These are phyloP conservation scores for Tolypocladium amazonense DNA, from an alignment of 2,329 filamentous ascomycete species.

Conservation along the genomic window DNA sequence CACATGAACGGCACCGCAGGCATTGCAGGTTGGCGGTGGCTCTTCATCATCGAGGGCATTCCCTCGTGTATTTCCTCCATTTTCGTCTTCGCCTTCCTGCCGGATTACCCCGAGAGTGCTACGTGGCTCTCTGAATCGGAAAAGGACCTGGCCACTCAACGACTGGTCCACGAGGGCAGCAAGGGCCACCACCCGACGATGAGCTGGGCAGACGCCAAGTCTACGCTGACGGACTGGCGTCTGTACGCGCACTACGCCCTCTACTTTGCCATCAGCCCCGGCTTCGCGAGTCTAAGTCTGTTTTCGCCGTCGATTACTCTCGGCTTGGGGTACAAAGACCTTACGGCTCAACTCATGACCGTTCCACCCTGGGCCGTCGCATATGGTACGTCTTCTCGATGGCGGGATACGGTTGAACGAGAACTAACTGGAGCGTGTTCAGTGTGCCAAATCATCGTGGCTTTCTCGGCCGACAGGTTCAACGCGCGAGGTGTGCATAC, in stretches of 20 bases:
- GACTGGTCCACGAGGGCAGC: constrained; percentile 35
- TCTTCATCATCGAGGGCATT: constrained; percentile 53
- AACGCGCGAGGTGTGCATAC: constrained; percentile 40
- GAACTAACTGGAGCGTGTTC: constrained; percentile 5
- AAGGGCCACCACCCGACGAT: constrained; percentile 50
- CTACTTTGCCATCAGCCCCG: constrained; percentile 39
- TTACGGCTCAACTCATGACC: constrained; percentile 55
- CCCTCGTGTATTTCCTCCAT: constrained; percentile 54
- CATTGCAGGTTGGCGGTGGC: constrained; percentile 58
- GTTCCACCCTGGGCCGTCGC: constrained; percentile 55
- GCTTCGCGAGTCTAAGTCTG: constrained; percentile 49
- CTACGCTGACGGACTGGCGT: constrained; percentile 54
- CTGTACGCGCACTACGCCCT: constrained; percentile 57
- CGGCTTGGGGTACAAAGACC: constrained; percentile 36
- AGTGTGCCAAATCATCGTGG: constrained; percentile 30
- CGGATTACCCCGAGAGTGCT: constrained; percentile 56
- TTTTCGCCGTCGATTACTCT: constrained; percentile 52
- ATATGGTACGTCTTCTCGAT: constrained; percentile 27
- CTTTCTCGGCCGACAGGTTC: constrained; percentile 53
- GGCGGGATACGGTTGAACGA: not conserved
- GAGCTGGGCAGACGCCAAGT: constrained; percentile 58
- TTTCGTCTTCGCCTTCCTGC: constrained; percentile 54
- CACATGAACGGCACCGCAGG: constrained; percentile 57
- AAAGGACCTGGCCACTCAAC: constrained; percentile 38
- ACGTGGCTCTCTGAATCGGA: constrained; percentile 51